Evolutionary conservation across 2,329 filamentous ascomycete genomes (phyloP), one percentile per base, ranked within the genome.

Genomic region (Colletotrichum sp.): DNA sequence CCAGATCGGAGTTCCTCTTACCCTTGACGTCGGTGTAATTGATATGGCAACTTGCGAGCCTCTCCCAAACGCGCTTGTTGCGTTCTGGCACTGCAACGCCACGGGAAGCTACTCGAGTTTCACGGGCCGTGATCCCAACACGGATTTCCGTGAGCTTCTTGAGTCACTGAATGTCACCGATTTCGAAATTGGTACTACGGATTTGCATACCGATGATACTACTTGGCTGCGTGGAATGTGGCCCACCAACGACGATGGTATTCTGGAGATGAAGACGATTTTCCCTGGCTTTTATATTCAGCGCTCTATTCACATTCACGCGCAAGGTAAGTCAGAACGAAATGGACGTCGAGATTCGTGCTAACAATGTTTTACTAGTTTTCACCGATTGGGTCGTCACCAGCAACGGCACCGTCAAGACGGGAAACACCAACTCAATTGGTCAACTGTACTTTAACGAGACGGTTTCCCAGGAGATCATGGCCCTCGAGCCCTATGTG

Each of bases 271-370:
- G 67, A 61, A 61, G 32, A 44, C 52, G 1, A 25, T 34, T 13
- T 62, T 62, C 59, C 59, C 59, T 32, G 59, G 59, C 9, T 62
- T 88, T 78, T 89, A 89, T 78, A 80, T 80, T 12, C 82, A 84
- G 7, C 86, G 89, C 3, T 83, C 88, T 5, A 87, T 84, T 3
- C 89, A 91, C 77, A 88, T 89, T 19, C 89, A 90, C 77, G 71
- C 84, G 49, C 78, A 85, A 64, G 81, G 59, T 34, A 4, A 25
- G 12, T 59, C 1, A 2, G 7, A 19, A 12, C 34, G 1, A 0
- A n/a, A 30, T 16, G 5, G 16, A 22, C 29, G 5, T 62, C 19
- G 29, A 13, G 3, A 6, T 15, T 15, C 4, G 29, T 15, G 30
- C 59, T 62, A 16, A 62, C 8, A 8, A 7, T 49, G 16, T 1